Evolutionary conservation across 768 basidiomycete genomes (phyloP), one percentile per base, ranked within the genome.

Genomic region (Tubosaeta sp.): DNA sequence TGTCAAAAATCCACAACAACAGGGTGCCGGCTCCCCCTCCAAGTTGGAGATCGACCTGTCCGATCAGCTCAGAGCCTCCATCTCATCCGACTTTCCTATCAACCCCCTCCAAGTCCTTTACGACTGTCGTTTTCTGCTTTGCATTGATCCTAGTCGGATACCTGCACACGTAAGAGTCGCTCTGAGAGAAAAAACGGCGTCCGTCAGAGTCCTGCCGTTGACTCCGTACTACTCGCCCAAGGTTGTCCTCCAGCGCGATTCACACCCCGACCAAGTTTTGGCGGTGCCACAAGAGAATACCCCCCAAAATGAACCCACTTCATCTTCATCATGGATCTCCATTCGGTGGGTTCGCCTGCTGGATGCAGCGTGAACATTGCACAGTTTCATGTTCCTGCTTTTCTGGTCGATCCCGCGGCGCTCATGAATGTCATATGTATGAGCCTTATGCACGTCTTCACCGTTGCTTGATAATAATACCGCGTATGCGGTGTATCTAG

Each of bases 101-200:
- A 17, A 51, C 3, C 37, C 59, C 9, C 35, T 75, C 13, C 69
- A 77, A 22, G 45, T 83, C 12, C 68, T 89, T 27, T 88, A 80
- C 61, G 88, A 91, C 64, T 74, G 74, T 57, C 82, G 88, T 6
- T 91, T 86, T 65, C 59, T 81, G 4, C 46, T 90, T 39, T 61
- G 59, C 17, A 72, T 88, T 57, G 54, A 78, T 51, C 59, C 80
- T 13, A 57, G 59, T 32, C 69, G 59, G 38, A 73, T 83, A 19
- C 82, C 84, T 2, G 19, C 50, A 2, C 43, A 64, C 8, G 33
- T 85, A 4, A 52, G 59, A n/a, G 48, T 54, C 17, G 59, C 59
- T 32, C 48, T 81, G 35, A 19, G 56, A 6, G 45, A 54, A 56
- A 6, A 52, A 10, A 65, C 59, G 1, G 53, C 58, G 7, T 61